Conservation (phyloP, 2,329 filamentous ascomycete species). For the Cladophialophora carrionii region DNA sequence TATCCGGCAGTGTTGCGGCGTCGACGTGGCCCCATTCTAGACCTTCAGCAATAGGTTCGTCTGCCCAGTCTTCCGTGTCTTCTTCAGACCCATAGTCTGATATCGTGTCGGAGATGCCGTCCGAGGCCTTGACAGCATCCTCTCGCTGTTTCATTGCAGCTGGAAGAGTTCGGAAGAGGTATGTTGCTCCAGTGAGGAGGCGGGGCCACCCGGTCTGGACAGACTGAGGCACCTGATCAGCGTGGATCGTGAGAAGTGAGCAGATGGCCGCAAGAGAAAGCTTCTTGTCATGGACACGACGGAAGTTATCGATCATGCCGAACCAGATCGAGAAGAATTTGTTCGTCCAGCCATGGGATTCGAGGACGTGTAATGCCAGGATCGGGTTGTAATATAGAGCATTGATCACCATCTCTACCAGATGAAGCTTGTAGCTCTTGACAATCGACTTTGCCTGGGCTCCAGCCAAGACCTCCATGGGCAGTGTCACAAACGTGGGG, state of each 20-base stretch:
- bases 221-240: slow-evolving; percentile 83
- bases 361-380: slow-evolving; percentile 82
- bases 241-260: slow-evolving; percentile 75
- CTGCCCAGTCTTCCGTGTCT: slow-evolving; percentile 82
- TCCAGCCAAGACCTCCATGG: slow-evolving; percentile 77
- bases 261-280: slow-evolving; percentile 93
- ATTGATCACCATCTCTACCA: slow-evolving; percentile 99
- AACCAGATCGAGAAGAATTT: slow-evolving; percentile 99
- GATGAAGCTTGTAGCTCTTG: slow-evolving; percentile 90
- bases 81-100: slow-evolving; percentile 68
- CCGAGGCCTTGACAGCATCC: slow-evolving; percentile 75
- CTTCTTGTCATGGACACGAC: slow-evolving; percentile 97
- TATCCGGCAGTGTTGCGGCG: slow-evolving; percentile 63
- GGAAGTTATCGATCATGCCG: slow-evolving; percentile 90
- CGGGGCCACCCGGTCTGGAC: slow-evolving; percentile 95
- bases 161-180: slow-evolving; percentile 89
- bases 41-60: slow-evolving; percentile 56
- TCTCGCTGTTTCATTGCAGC: slow-evolving; percentile 88
- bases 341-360: slow-evolving; percentile 91
- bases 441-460: slow-evolving; percentile 71
- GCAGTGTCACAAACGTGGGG: slow-evolving; percentile 83
- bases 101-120: slow-evolving; percentile 63
- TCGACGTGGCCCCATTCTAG: slow-evolving; percentile 66
- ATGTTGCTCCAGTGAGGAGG: slow-evolving; percentile 82
- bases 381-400: slow-evolving; percentile 95